Evolutionary conservation across 257 asterid species (phyloP).

Genomic region (Paraleonurus japonicus): DNA sequence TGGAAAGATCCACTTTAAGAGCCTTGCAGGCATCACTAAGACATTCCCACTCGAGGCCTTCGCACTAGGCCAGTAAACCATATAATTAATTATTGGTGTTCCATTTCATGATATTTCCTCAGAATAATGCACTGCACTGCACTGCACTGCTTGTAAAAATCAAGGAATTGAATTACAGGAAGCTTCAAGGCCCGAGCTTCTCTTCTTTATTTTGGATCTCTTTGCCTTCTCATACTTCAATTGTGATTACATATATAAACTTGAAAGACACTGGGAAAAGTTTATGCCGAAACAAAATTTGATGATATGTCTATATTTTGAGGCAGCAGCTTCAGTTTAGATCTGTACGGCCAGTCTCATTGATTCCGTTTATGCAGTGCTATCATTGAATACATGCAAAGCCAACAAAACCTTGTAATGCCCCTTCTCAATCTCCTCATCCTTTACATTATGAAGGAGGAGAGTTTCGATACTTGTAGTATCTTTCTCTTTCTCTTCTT

Average conservation of each 20-base stretch:
- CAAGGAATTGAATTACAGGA: slow-evolving; percentile 23
- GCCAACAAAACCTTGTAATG: slow-evolving; percentile 68
- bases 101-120: not conserved
- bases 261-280: not conserved
- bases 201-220: slow-evolving; percentile 1
- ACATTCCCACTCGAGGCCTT: slow-evolving; percentile 70
- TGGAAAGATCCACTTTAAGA: slow-evolving; percentile 73
- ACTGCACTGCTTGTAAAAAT: slow-evolving; percentile 21
- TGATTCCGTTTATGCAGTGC: not conserved
- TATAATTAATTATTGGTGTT: not conserved
- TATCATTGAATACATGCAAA: slow-evolving; percentile 59
- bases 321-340: not conserved
- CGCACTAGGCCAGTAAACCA: slow-evolving; percentile 38
- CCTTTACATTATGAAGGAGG: slow-evolving; percentile 70
- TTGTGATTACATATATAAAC: not conserved
- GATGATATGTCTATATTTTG: not conserved
- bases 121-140: slow-evolving; percentile 27
- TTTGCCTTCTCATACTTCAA: not conserved
- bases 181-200: not conserved
- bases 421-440: slow-evolving; percentile 80
- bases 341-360: not conserved
- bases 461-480: slow-evolving; percentile 65
- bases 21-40: slow-evolving; percentile 78
- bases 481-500: slow-evolving; percentile 51
- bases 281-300: not conserved